Evolutionary conservation across 2,329 filamentous ascomycete species (phyloP).

Genomic region (Podosphaera fusca): DNA sequence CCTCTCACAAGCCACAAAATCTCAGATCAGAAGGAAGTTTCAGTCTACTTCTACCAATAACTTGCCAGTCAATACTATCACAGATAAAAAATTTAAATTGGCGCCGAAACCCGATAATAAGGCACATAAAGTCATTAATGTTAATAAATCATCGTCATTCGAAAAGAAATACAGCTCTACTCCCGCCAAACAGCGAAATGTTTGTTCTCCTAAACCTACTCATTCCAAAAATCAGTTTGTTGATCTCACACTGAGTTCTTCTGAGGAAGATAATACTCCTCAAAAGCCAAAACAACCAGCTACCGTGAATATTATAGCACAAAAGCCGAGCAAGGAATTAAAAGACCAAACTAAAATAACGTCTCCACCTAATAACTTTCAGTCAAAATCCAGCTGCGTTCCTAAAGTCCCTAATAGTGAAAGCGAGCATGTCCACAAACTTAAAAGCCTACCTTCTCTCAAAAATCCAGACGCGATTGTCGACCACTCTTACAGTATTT

Average conservation of each 20-base stretch:
- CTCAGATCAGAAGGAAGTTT: neutral
- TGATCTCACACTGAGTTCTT: constrained; percentile 8
- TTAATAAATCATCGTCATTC: neutral
- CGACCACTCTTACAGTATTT: constrained; percentile 6
- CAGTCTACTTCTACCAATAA: neutral
- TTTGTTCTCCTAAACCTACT: neutral
- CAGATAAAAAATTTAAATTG: neutral
- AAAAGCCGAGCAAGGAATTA: neutral
- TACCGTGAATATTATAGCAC: neutral
- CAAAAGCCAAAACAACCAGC: neutral
- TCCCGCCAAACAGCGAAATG: neutral
- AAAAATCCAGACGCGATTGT: constrained; percentile 9
- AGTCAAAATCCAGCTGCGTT: neutral
- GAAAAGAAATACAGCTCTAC: neutral
- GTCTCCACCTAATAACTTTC: neutral
- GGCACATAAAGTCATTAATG: neutral
- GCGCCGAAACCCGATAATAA: neutral
- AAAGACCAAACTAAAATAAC: neutral
- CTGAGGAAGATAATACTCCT: constrained; percentile 5
- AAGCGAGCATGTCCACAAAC: neutral
- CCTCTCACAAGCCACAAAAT: neutral
- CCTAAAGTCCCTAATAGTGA: neutral
- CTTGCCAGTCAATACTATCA: neutral
- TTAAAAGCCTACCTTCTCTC: constrained; percentile 6
- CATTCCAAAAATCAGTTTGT: constrained; percentile 2